Evolutionary conservation across 352 stramenopile species (phyloP).

Genomic region (Pythium scleroteichum): DNA sequence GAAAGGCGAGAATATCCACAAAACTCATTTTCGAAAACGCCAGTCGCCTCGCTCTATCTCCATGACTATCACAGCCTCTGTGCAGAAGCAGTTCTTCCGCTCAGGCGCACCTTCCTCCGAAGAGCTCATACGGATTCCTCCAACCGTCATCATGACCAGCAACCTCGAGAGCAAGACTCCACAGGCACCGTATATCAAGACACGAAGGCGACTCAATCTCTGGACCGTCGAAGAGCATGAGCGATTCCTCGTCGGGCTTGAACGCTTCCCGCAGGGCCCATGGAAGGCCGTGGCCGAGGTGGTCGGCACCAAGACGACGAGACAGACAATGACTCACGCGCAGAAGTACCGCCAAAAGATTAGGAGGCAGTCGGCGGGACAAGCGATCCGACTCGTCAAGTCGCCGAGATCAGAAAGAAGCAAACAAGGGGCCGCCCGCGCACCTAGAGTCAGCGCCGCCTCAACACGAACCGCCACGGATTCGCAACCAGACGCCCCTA

Average conservation of each 20-base stretch:
- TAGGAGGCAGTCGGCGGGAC: not conserved
- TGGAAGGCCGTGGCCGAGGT: conserved; percentile 15
- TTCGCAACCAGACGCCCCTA: no score
- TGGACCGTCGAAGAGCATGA: conserved; percentile 14
- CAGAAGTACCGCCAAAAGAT: conserved; percentile 45
- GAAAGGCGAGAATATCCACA: no score
- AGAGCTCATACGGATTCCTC: conserved; percentile 9
- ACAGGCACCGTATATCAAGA: conserved; percentile 11
- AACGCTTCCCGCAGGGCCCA: conserved; percentile 1
- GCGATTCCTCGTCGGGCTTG: conserved; percentile 10
- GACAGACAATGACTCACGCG: conserved; percentile 63
- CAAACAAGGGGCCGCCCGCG: not conserved
- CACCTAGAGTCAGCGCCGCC: not conserved
- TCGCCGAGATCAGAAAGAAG: no score
- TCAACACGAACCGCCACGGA: no score
- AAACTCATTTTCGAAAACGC: no score
- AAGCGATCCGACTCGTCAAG: not conserved
- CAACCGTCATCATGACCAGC: conserved; percentile 12
- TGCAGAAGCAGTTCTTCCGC: conserved; percentile 13
- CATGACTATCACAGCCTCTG: conserved; percentile 12
- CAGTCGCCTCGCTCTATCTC: no score
- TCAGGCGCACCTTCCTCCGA: not conserved
- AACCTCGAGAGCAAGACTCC: conserved; percentile 1
- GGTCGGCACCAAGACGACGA: conserved; percentile 47
- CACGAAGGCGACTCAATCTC: conserved; percentile 1